These are phyloP conservation scores for Barnettozyma botsteinii DNA, from an alignment of 805 yeast species.

Conservation along the genomic window DNA sequence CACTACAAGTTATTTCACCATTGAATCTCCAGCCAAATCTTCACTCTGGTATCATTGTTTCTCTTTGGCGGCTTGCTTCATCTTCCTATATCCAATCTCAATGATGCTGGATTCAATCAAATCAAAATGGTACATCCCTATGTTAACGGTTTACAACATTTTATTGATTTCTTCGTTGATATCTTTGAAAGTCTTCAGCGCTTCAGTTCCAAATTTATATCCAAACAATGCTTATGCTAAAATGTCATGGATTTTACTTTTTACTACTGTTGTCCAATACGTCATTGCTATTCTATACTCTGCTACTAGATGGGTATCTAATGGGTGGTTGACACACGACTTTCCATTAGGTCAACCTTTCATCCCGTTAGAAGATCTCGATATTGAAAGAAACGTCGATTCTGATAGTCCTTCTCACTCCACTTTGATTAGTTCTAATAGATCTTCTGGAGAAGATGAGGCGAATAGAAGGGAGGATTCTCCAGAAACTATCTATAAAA, in stretches of 20 bases:
- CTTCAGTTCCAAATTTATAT: slow-evolving; percentile 60
- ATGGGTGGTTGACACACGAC: slow-evolving; percentile 20
- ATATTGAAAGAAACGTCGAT: slow-evolving; percentile 15
- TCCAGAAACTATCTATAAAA: slow-evolving; percentile 17
- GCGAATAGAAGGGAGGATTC: slow-evolving; percentile 7
- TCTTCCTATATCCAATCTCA: slow-evolving; percentile 60
- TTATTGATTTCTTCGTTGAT: slow-evolving; percentile 46
- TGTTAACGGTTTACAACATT: slow-evolving; percentile 44
- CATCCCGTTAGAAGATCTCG: slow-evolving; percentile 28
- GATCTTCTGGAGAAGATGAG: slow-evolving; percentile 10
- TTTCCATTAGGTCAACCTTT: slow-evolving; percentile 17
- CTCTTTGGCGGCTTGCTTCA: slow-evolving; percentile 37
- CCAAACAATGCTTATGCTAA: slow-evolving; percentile 70
- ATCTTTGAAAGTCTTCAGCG: slow-evolving; percentile 50
- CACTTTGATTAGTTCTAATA: slow-evolving; percentile 18
- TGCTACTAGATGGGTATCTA: slow-evolving; percentile 38
- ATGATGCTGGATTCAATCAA: slow-evolving; percentile 57
- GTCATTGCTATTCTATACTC: slow-evolving; percentile 44
- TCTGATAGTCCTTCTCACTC: slow-evolving; percentile 20
- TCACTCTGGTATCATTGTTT: slow-evolving; percentile 52
- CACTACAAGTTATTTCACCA: slow-evolving; percentile 67
- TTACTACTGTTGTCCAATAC: slow-evolving; percentile 50
- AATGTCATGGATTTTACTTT: slow-evolving; percentile 56
- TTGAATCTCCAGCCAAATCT: slow-evolving; percentile 42
- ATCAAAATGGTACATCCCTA: slow-evolving; percentile 53